These are phyloP conservation scores for Colletotrichum paranaense DNA, from an alignment of 2,329 filamentous ascomycete genomes.

Conservation along the genomic window DNA sequence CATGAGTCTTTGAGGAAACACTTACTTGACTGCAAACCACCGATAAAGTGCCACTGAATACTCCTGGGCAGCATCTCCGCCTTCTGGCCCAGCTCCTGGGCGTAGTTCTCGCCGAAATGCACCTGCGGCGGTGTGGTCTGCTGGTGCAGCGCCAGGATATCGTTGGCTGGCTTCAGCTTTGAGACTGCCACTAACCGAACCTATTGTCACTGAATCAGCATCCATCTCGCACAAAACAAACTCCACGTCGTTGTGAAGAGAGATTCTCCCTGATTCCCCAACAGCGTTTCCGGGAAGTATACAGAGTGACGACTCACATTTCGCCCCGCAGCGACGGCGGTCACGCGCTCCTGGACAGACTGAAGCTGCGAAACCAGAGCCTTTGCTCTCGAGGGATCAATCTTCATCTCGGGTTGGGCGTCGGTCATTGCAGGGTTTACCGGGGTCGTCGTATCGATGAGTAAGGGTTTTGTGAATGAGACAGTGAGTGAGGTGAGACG, in stretches of 20 bases:
- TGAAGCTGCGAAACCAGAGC: slow-evolving; percentile 72
- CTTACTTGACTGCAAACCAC: slow-evolving; percentile 83
- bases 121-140: slow-evolving; percentile 52
- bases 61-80: slow-evolving; percentile 79
- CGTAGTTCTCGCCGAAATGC: slow-evolving; percentile 98
- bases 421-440: slow-evolving; percentile 32
- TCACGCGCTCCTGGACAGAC: slow-evolving; percentile 68
- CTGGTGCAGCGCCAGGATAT: slow-evolving; percentile 85
- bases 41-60: slow-evolving; percentile 97
- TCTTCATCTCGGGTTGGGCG: slow-evolving; percentile 62
- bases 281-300: neutral
- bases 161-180: slow-evolving; percentile 93
- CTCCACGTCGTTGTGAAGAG: neutral
- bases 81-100: slow-evolving; percentile 90
- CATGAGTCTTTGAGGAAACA: neutral
- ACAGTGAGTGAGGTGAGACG: neutral
- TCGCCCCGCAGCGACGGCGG: slow-evolving; percentile 62
- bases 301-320: slow-evolving; percentile 56
- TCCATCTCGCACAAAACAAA: neutral
- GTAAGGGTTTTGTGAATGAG: neutral
- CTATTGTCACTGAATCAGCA: slow-evolving; percentile 50
- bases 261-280: neutral
- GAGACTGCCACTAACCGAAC: slow-evolving; percentile 93
- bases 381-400: slow-evolving; percentile 70
- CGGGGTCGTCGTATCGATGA: neutral